Evolutionary conservation across 1,284 basidiomycete genomes (phyloP), one percentile per base, ranked within the genome.

Genomic region (Ustilago nuda): DNA sequence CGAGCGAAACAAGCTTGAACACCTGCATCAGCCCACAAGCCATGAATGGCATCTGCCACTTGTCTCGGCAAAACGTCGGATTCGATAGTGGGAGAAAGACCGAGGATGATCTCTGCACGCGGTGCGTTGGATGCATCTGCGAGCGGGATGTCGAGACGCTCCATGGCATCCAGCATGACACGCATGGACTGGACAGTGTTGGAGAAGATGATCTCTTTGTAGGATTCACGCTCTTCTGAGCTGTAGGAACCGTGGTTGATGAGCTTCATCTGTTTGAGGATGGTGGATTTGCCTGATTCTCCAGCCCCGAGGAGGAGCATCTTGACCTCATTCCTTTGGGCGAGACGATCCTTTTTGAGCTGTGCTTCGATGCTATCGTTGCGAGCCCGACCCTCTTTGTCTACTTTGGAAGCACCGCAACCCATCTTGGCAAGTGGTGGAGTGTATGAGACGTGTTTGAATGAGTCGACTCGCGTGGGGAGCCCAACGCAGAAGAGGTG

Each of bases 321-420:
- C 68, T 85, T 96, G 86, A 97, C 94, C 87, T 96, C 94, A 86
- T 95, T 96, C 89, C 93, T 92, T 63, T 94, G 92, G 88, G 93
- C 92, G 87, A 94, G 91, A 55, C 93, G 89, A 88, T 98, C 95
- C 81, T 92, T 90, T 89, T 94, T 95, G 82, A 98, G 90, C 88
- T 98, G 95, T 86, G 89, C 92, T 88, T 98, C 95, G 84, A 98
- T 98, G 89, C 94, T 94, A 83, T 95, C 94, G 86, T 95, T 97
- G 51, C 80, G 73, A 27, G 69, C 71, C 72, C 81, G 72, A 4
- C 81, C 84, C 70, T 85, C 84, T 56, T 64, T 72, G 61, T 85
- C 84, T 35, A 76, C 71, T 51, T 82, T 82, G 33, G 82, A 84
- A 45, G 76, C 70, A 43, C 78, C 78, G 60, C 78, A 79, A 69